Evolutionary conservation across 257 asterid species (phyloP).

Genomic region (Echium plantagineum): DNA sequence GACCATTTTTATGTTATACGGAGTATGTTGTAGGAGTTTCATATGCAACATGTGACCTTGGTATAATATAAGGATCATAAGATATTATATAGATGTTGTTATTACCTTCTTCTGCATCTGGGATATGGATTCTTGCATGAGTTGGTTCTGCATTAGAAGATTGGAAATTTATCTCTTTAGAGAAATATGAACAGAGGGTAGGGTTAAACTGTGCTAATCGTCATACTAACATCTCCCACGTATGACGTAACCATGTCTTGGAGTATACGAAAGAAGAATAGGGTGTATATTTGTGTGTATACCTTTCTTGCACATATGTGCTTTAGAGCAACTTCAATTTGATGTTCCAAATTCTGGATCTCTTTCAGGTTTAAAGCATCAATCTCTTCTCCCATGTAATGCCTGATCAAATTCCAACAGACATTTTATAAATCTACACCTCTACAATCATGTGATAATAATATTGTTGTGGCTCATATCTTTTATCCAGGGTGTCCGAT

Average conservation of each 20-base stretch:
- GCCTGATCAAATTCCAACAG: slow-evolving; percentile 9
- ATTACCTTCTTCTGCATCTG: slow-evolving; percentile 76
- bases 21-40: not conserved
- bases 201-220: not conserved
- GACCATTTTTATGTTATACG: too few species aligned
- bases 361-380: slow-evolving; percentile 27
- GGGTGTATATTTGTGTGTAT: too few species aligned
- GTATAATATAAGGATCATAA: not conserved
- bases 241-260: too few species aligned
- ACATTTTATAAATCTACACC: not conserved
- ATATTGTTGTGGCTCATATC: too few species aligned
- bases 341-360: slow-evolving; percentile 40
- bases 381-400: slow-evolving; percentile 39
- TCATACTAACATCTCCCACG: too few species aligned
- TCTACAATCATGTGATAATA: too few species aligned
- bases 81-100: too few species aligned
- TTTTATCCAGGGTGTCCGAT: too few species aligned
- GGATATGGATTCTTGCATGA: slow-evolving; percentile 70
- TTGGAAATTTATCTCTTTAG: not conserved
- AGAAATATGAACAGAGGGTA: not conserved
- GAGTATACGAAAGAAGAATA: too few species aligned
- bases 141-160: slow-evolving; percentile 52
- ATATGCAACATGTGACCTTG: not conserved
- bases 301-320: slow-evolving; percentile 34
- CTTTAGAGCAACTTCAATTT: slow-evolving; percentile 34